Evolutionary conservation across 192 early-diverging fungal genomes (phyloP).

Genomic region (Lobulomyces angularis): DNA sequence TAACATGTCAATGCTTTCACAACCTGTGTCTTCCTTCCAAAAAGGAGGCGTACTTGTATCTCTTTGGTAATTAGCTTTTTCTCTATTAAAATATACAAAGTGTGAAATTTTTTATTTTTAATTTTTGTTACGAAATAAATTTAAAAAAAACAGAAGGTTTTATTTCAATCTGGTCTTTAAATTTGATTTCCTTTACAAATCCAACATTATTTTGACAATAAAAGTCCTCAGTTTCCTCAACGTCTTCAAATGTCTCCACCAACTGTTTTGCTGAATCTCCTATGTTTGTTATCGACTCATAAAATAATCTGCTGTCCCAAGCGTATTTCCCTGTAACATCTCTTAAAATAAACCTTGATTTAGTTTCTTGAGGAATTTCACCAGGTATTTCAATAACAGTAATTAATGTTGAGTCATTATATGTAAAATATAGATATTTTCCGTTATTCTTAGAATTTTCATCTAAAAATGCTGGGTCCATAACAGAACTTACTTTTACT

Average conservation of each 20-base stretch:
- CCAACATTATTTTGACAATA: too few species aligned
- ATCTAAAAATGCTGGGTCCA: constrained; percentile 20
- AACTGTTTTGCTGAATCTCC: too few species aligned
- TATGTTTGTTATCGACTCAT: constrained; percentile 31
- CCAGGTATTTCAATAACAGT: constrained; percentile 54
- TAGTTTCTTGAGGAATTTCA: constrained; percentile 18
- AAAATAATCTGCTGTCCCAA: constrained; percentile 72
- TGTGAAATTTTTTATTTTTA: constrained; percentile 1
- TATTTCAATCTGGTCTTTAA: too few species aligned
- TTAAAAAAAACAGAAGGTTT: too few species aligned
- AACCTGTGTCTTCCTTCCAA: constrained; percentile 21
- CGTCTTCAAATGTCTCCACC: constrained; percentile 15
- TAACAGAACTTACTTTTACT: constrained; percentile 12
- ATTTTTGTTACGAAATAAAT: too few species aligned
- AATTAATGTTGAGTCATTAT: constrained; percentile 59
- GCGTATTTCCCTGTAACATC: constrained; percentile 67
- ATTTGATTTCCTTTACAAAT: too few species aligned
- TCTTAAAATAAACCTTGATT: constrained; percentile 53
- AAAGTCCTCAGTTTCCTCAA: too few species aligned
- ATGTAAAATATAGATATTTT: constrained; percentile 55
- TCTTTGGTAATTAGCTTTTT: constrained; percentile 17
- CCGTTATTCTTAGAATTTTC: constrained; percentile 15
- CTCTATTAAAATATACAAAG: constrained; percentile 8
- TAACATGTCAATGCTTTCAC: constrained; percentile 37
- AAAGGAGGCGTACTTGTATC: constrained; percentile 12